Conservation (phyloP, 495 filamentous ascomycete genomes). For the Penicillium arizonense region DNA sequence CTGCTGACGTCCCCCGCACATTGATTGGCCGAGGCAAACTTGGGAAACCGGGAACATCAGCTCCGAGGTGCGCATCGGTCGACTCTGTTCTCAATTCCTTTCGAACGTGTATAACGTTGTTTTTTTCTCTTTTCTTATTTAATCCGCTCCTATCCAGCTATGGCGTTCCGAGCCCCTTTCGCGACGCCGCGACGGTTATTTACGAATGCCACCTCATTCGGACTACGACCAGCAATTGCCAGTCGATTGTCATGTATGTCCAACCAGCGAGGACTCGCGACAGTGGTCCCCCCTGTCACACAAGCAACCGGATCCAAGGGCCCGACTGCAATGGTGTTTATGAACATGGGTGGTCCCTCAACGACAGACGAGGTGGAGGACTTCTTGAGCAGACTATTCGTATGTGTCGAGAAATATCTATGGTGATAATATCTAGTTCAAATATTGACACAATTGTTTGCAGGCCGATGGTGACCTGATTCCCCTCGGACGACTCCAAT, state of each 20-base stretch:
- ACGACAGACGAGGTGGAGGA: constrained; percentile 82
- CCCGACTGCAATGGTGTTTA: constrained; percentile 93
- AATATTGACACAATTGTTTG: neutral
- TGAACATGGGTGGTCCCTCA: constrained; percentile 98
- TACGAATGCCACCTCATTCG: constrained; percentile 17
- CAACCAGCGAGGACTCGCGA: constrained; percentile 52
- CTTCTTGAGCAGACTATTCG: constrained; percentile 94
- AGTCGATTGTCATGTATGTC: constrained; percentile 24
- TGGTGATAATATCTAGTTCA: neutral
- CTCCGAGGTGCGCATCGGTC: neutral
- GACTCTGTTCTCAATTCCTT: neutral
- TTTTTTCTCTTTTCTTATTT: neutral
- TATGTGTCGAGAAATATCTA: constrained; percentile 37
- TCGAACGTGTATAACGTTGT: neutral
- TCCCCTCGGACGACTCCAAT: constrained; percentile 89
- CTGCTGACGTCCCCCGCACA: constrained; percentile 26
- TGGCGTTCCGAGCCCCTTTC: constrained; percentile 39
- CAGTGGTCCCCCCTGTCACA: constrained; percentile 69
- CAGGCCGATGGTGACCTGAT: constrained; percentile 94
- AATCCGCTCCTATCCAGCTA: constrained; percentile 5
- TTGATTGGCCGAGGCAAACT: constrained; percentile 26
- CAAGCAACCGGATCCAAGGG: constrained; percentile 62
- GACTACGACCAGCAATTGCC: constrained; percentile 21
- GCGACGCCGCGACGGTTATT: constrained; percentile 32
- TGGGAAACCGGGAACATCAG: neutral